These are phyloP conservation scores for Hanseniaspora meyeri DNA, from an alignment of 805 yeast genomes.

Conservation along the genomic window DNA sequence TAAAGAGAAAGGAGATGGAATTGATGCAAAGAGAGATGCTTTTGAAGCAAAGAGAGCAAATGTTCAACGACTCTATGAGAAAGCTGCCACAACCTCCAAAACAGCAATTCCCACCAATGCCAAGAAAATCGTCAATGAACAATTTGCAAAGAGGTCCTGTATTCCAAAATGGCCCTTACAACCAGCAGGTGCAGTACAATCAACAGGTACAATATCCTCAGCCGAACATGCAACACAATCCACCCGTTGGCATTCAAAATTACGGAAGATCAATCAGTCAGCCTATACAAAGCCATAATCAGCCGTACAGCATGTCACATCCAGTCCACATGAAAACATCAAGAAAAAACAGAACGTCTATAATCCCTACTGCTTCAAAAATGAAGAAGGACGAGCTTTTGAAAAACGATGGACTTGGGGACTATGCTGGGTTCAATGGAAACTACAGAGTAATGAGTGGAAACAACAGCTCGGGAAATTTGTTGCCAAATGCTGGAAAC, in stretches of 20 bases:
- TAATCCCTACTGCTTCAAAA: slow-evolving; percentile 16
- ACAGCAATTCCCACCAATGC: slow-evolving; percentile 14
- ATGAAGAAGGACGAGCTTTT: neutral
- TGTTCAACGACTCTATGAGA: slow-evolving; percentile 17
- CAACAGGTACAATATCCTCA: neutral
- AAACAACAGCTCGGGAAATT: neutral
- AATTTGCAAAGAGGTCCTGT: neutral
- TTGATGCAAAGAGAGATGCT: slow-evolving; percentile 26
- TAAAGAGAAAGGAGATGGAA: slow-evolving; percentile 26
- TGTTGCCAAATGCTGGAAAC: neutral
- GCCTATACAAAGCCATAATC: neutral
- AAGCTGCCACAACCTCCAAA: slow-evolving; percentile 11
- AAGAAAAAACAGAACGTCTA: slow-evolving; percentile 28
- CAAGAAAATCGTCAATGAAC: slow-evolving; percentile 19
- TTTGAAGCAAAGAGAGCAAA: slow-evolving; percentile 27
- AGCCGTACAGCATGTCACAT: slow-evolving; percentile 15
- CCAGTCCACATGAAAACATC: slow-evolving; percentile 20
- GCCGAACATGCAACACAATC: neutral
- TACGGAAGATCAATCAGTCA: slow-evolving; percentile 2
- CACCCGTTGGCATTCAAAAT: neutral
- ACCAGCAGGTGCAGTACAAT: neutral
- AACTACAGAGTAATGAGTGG: neutral
- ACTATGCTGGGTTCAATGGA: neutral
- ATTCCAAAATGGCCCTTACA: neutral
- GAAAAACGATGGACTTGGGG: neutral